These are phyloP conservation scores for Ailanthus altissimus DNA, from an alignment of 345 rosid genomes.

Conservation along the genomic window DNA sequence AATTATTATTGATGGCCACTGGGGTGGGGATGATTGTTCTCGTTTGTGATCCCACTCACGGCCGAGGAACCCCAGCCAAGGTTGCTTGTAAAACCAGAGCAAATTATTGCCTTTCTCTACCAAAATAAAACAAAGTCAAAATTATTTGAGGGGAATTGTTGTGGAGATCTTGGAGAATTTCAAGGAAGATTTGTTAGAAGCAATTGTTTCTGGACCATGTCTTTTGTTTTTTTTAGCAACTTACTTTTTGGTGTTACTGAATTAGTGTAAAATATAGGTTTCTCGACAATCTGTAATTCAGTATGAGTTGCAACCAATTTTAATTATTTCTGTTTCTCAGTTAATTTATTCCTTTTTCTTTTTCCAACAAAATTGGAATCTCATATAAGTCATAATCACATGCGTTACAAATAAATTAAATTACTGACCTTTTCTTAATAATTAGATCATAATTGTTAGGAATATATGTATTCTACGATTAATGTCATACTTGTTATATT, in stretches of 20 bases:
- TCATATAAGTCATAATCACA: no score
- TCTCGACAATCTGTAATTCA: constrained; percentile 8
- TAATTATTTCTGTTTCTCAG: not conserved
- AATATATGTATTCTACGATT: no score
- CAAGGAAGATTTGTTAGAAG: not conserved
- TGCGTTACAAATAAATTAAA: no score
- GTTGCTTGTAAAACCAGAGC: not conserved
- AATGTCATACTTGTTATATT: no score
- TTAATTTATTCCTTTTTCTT: not conserved
- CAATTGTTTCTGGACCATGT: not conserved
- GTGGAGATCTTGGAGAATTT: constrained; percentile 4
- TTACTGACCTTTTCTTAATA: no score
- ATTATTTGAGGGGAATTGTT: not conserved
- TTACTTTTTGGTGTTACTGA: constrained; percentile 2
- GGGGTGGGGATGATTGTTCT: not conserved
- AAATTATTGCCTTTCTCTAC: not conserved
- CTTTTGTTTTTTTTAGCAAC: not conserved
- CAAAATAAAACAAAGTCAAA: not conserved
- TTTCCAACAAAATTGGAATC: not conserved
- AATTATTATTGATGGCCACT: not conserved
- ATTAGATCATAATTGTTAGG: no score
- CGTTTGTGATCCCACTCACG: constrained; percentile 9
- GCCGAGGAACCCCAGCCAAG: not conserved
- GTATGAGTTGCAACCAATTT: not conserved
- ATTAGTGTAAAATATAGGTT: not conserved